Conservation (phyloP, 179 eudicot genomes). For the Patellifolia procumbens region DNA sequence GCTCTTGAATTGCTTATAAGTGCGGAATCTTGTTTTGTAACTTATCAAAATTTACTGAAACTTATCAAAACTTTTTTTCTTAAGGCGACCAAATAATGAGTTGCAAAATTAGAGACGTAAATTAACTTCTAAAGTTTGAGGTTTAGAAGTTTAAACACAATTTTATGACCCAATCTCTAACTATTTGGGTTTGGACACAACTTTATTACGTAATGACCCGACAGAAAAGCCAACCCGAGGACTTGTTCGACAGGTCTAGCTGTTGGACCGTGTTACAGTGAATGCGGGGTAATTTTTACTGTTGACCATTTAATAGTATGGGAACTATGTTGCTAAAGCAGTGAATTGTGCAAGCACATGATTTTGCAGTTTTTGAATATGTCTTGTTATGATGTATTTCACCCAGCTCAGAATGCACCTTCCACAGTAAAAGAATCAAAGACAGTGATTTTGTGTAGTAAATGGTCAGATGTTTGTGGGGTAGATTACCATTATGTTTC, state of each 20-base stretch:
- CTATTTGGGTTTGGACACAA: not conserved
- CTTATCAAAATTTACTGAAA: not conserved
- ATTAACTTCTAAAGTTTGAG: not conserved
- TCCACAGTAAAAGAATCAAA: conserved; percentile 8
- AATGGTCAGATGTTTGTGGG: conserved; percentile 18
- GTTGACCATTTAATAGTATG: not conserved
- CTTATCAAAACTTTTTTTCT: too few species aligned
- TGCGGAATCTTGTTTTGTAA: too few species aligned
- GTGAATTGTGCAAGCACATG: conserved; percentile 12
- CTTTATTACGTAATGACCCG: not conserved
- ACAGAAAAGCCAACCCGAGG: not conserved
- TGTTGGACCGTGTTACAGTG: conserved; percentile 6
- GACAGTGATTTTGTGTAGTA: conserved; percentile 3
- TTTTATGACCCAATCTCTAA: not conserved
- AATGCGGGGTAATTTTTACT: not conserved
- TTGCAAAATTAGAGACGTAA: not conserved
- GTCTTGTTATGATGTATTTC: conserved; percentile 4
- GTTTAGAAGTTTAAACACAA: not conserved
- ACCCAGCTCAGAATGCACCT: conserved; percentile 11
- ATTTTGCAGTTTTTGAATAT: conserved; percentile 12
- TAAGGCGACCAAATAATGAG: too few species aligned
- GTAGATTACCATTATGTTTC: conserved; percentile 14
- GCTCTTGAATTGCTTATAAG: not conserved
- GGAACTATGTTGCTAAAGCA: conserved; percentile 10
- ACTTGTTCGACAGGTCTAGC: not conserved